phyloP scores from a whole-genome alignment of 805 yeast genomes.

The Tetrapisispora nanseiensis region DNA sequence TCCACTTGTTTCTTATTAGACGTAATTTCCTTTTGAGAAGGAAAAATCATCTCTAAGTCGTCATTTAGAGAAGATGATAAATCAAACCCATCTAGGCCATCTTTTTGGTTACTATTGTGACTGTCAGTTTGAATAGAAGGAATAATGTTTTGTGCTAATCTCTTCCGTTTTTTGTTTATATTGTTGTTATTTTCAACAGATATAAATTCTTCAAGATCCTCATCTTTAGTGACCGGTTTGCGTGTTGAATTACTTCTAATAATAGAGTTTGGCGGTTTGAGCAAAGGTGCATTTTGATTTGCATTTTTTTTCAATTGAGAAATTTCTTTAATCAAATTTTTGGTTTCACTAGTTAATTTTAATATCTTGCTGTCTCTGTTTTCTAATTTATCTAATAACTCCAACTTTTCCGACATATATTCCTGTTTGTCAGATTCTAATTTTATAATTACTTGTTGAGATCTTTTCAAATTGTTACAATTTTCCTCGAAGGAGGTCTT shows the following conservation, averaged over 20 bases:
- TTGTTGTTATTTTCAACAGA: too few relatives aligned
- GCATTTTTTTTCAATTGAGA: background rate
- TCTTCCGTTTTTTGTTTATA: background rate
- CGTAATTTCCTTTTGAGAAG: conserved; percentile 21
- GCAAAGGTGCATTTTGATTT: background rate
- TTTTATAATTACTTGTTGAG: conserved; percentile 13
- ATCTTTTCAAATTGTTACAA: conserved; percentile 10
- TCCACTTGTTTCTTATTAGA: conserved; percentile 8
- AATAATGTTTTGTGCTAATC: background rate
- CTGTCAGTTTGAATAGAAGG: too few relatives aligned
- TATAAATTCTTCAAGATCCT: too few relatives aligned
- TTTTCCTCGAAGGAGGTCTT: conserved; percentile 13
- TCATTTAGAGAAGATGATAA: conserved; percentile 26
- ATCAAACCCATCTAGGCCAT: conserved; percentile 23
- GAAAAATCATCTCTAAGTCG: conserved; percentile 26
- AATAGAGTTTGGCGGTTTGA: too few relatives aligned
- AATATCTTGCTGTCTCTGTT: conserved; percentile 11
- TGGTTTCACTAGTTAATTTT: conserved; percentile 10
- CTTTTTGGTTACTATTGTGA: too few relatives aligned
- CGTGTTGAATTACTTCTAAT: too few relatives aligned
- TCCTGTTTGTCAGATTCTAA: conserved; percentile 17
- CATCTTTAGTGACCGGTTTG: too few relatives aligned
- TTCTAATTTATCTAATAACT: conserved; percentile 19
- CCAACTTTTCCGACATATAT: conserved; percentile 16
- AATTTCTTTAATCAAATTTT: background rate